Evolutionary conservation across 352 stramenopile genomes (phyloP), one percentile per base, ranked within the genome.

Genomic region (Saprolegnia diclina): DNA sequence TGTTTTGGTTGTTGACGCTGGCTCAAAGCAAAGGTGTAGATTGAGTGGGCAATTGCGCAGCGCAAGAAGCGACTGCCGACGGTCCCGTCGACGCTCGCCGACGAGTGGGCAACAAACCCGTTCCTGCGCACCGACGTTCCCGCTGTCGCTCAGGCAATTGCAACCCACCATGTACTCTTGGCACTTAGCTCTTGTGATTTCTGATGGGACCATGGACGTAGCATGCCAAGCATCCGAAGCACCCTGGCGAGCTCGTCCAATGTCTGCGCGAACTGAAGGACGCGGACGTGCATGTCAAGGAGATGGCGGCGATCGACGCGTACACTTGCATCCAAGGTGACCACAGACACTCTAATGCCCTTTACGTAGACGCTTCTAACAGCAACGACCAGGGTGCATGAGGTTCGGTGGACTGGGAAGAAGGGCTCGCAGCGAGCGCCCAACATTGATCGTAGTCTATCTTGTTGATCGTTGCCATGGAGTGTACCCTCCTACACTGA

Each of bases 81-180:
- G 0, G 90, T 98, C 18, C 92, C 94, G 24, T 97, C 80, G 55
- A 92, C 86, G 13, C 65, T 94, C 38, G 76, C 74, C 4, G 77
- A 90, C 7, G 82, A 94, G 65, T 61, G 90, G 50, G 76, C 50
- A 26, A 91, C 79, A 5, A 94, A 94, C 56, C 85, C 83, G 53
- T 94, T 94, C 75, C 90, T 94, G 85, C 80, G 85, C 10, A 77
- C 91, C 29, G 29, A 69, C 40, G 55, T 85, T 50, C 48, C 57
- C 4, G 69, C 62, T 9, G 81, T 94, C 13, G 38, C 40, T 24
- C 22, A 55, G 4, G 57, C 50, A 37, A 29, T 29, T 11, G 24
- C 40, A 26, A 64, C 21, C 18, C 21, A 32, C 18, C 56, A 46
- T 9, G 18, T 21, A 55, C 5, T 54, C 19, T n/a, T n/a, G n/a